Conservation (phyloP, 2,329 filamentous ascomycete genomes). For the Phaeosphaeria sp. region DNA sequence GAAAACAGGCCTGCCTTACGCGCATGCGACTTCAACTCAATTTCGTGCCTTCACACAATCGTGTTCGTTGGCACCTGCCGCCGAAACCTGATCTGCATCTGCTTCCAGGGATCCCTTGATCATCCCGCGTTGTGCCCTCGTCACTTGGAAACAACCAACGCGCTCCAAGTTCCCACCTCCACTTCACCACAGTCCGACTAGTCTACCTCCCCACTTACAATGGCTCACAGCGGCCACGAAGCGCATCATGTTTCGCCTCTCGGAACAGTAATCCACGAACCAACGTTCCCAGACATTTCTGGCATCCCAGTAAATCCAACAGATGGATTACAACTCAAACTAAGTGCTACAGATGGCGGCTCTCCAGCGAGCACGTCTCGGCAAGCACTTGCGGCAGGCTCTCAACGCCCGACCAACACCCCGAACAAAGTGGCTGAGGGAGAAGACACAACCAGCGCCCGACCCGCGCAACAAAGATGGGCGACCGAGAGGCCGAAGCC, state of each 20-base stretch:
- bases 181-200: neutral
- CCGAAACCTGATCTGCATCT: slow-evolving; percentile 3
- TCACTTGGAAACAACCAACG: neutral
- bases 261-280: slow-evolving; percentile 29
- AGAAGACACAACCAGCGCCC: slow-evolving; percentile 5
- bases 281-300: slow-evolving; percentile 30
- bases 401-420: neutral
- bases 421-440: neutral
- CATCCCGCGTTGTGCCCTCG: neutral
- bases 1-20: slow-evolving; percentile 1
- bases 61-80: slow-evolving; percentile 7
- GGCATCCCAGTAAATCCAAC: slow-evolving; percentile 8
- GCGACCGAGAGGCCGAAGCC: slow-evolving; percentile 41
- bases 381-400: neutral
- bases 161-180: neutral
- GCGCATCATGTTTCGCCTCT: slow-evolving; percentile 20
- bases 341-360: slow-evolving; percentile 12
- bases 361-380: neutral
- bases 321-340: slow-evolving; percentile 9
- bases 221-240: slow-evolving; percentile 24
- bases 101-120: neutral
- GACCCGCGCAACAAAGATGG: slow-evolving; percentile 33
- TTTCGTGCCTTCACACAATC: neutral
- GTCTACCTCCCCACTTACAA: slow-evolving; percentile 8
- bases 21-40: neutral